A percentile compares a stretch with the other conserved stretches of the same genome.
Evolutionary conservation across 345 rosid genomes (phyloP).

Genomic region (Eucalyptus guilfoylei): DNA sequence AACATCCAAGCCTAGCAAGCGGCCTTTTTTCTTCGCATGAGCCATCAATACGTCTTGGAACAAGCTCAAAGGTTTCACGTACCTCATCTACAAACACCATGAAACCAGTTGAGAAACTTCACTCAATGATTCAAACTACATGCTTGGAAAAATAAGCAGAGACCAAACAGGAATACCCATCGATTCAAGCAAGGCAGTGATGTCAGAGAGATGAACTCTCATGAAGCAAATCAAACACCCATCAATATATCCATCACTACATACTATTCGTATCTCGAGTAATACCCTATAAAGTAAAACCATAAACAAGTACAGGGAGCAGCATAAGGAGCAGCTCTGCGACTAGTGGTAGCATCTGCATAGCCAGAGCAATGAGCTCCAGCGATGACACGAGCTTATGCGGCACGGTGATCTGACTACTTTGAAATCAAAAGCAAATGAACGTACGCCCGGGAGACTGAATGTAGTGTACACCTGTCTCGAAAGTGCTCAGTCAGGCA

Average conservation of each 20-base stretch:
- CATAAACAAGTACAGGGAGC: neutral
- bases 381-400: neutral
- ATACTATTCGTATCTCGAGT: neutral
- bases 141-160: neutral
- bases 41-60: slow-evolving; percentile 37
- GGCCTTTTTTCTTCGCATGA: slow-evolving; percentile 13
- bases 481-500: neutral
- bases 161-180: neutral
- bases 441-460: neutral
- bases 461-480: neutral
- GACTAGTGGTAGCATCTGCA: neutral
- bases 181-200: neutral
- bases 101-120: neutral
- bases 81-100: slow-evolving; percentile 41
- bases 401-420: neutral
- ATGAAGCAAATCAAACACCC: neutral
- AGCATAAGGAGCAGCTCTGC: fast-evolving
- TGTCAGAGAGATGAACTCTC: neutral
- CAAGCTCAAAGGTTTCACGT: slow-evolving; percentile 45
- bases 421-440: too few relatives aligned
- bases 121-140: neutral
- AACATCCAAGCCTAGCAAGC: slow-evolving; percentile 84
- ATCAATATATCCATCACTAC: neutral
- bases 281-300: neutral
- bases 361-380: neutral